A percentile compares a stretch with the other conserved stretches of the same genome.
These are phyloP conservation scores for Sclerotinia glacialis DNA, from an alignment of 2,329 filamentous ascomycete species.

Conservation along the genomic window DNA sequence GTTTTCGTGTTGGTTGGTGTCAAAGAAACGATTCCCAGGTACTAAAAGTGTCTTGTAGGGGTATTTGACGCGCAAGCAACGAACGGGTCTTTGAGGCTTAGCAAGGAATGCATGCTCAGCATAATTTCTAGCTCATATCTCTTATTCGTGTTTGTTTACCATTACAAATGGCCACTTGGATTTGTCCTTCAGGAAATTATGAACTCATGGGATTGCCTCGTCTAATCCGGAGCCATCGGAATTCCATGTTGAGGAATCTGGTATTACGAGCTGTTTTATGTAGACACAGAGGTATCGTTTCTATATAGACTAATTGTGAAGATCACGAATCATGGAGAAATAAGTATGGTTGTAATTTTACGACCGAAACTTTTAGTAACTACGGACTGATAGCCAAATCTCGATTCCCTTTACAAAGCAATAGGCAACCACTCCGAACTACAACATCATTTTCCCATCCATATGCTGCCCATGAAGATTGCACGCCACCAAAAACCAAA, in stretches of 20 bases:
- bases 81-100: slow-evolving; percentile 22
- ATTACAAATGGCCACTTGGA: background rate
- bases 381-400: slow-evolving; percentile 10
- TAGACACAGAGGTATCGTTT: background rate
- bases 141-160: background rate
- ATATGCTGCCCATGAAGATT: slow-evolving; percentile 10
- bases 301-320: background rate
- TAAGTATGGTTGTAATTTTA: background rate
- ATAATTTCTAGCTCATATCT: background rate
- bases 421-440: background rate
- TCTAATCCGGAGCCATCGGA: background rate
- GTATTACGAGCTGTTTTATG: background rate
- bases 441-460: slow-evolving; percentile 5
- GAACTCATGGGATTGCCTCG: background rate
- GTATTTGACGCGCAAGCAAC: slow-evolving; percentile 20
- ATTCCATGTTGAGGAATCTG: background rate
- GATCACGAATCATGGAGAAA: background rate
- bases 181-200: background rate
- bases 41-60: slow-evolving; percentile 2
- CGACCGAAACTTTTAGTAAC: background rate
- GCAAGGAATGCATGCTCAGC: slow-evolving; percentile 11
- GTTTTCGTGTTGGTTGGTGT: background rate
- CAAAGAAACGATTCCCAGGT: background rate
- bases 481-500: slow-evolving; percentile 4
- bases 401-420: background rate